Base-by-base conservation (phyloP, 2,329 filamentous ascomycete species). In the Trichoderma arundinaceum region DNA sequence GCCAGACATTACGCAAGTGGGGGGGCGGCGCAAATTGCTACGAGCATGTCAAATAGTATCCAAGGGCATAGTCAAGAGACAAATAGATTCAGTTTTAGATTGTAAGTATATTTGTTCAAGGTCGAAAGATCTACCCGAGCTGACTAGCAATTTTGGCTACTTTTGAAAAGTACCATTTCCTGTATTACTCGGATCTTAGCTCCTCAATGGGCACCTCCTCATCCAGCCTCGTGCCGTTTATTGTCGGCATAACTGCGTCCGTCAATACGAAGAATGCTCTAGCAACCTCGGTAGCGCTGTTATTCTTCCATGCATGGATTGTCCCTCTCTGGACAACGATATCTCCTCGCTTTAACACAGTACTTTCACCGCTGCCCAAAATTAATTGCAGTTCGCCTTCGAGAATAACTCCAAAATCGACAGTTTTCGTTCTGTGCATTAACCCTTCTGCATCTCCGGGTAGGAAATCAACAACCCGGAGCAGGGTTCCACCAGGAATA, bases 261-360 rank as follows among this genome's bases (percentile, higher is more conserved):
- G 51, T 19, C 19, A 61, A 41, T 15, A 61, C 33, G 4, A 32
- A 32, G 35, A 43, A 22, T 1, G 15, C 57, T 12, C 19, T 33
- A n/a, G 53, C 53, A 32, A 33, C 8, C 15, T 44, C 53, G 0
- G 15, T 57, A 1, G 22, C 7, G 52, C 43, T 39, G 3, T 51
- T 51, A 5, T 60, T 35, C 15, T 60, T 60, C 57, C 44, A 60
- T 6, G 8, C 32, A 22, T 39, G 57, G 9, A 46, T 22, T 10
- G 44, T 49, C 15, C 19, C 8, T 41, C 44, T 33, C 33, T 49
- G 44, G 5, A 49, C 28, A 12, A 49, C 8, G 1, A 60, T 38
- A 1, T 49, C 33, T n/a, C 17, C 13, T 10, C 44, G 17, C 44
- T 10, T 32, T 6, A 49, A 12, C 17, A 60, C 33, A 2, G 15